Evolutionary conservation across 2,329 filamentous ascomycete species (phyloP).

Genomic region (Monosporascus ibericus): DNA sequence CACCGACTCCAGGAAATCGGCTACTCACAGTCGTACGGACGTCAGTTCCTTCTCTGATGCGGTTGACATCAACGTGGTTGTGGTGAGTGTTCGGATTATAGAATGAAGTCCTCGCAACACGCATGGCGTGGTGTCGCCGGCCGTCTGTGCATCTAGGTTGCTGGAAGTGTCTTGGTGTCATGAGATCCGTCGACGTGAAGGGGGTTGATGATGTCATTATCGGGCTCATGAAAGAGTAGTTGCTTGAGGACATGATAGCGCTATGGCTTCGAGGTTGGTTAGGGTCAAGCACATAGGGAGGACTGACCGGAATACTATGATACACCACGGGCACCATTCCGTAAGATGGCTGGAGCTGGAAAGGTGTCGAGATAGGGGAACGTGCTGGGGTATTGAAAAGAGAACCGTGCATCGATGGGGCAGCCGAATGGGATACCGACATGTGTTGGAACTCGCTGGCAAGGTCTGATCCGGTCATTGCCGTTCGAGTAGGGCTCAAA

Average conservation of each 20-base stretch:
- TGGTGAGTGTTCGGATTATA: constrained; percentile 46
- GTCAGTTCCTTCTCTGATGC: constrained; percentile 61
- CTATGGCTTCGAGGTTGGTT: constrained; percentile 23
- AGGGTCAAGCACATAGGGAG: constrained; percentile 29
- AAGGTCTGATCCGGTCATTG: constrained; percentile 16
- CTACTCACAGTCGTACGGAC: constrained; percentile 65
- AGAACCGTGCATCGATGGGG: constrained; percentile 12
- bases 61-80: constrained; percentile 55
- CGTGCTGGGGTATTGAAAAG: constrained; percentile 19
- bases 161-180: constrained; percentile 32
- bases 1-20: constrained; percentile 12
- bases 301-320: constrained; percentile 24
- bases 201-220: constrained; percentile 15
- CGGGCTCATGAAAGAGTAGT: constrained; percentile 21
- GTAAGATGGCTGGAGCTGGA: constrained; percentile 26
- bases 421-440: constrained; percentile 15
- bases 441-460: constrained; percentile 20
- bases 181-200: constrained; percentile 28
- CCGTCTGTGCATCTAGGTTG: constrained; percentile 29
- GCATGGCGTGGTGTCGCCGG: constrained; percentile 44
- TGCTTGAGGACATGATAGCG: constrained; percentile 18
- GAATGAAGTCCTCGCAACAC: constrained; percentile 39
- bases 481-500: constrained; percentile 14
- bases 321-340: constrained; percentile 32
- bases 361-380: constrained; percentile 13